Base-by-base conservation (phyloP, 1,284 basidiomycete species). In the Ceratobasidium sp. region DNA sequence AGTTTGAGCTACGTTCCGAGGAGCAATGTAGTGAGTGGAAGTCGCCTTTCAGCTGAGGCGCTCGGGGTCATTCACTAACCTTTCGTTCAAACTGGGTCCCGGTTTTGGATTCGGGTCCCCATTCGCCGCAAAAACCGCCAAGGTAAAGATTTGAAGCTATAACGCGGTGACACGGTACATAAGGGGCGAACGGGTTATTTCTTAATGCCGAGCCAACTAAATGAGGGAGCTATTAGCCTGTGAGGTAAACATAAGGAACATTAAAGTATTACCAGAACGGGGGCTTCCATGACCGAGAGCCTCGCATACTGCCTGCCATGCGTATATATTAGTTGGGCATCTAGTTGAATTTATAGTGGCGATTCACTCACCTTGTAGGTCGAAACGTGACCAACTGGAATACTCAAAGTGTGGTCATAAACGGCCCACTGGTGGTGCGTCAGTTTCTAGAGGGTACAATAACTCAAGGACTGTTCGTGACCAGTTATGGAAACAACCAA, bases 101-200 rank as follows among this genome's bases (percentile, higher is more conserved):
- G 38, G 57, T 77, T 79, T 84, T 85, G 71, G 85, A 82, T 35
- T 83, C 80, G 27, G 83, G 86, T 3, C 87, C 88, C 89, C 90
- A 91, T 81, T 91, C 88, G 16, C 91, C 91, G 70, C 83, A 85
- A 80, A 89, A 92, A 0, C 90, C 90, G 2, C 91, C 90, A 23
- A 92, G 85, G 76, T 87, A 91, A 10, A 87, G 81, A 79, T 87
- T 88, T 1, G 90, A 89, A 0, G 90, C 89, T 35, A 92, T 88
- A 69, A 92, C 87, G 44, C 91, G 88, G 80, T 92, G 91, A 75
- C 92, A 93, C 0, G 91, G 91, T 10, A 92, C 86, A 73, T 85
- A 87, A 0, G 91, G 91, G 5, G 88, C 87, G 81, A 92, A 93
- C 0, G 91, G 91, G 81, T 92, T 92, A 54, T 85, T 86, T 52